These are phyloP conservation scores for Helminthosporium solani DNA, from an alignment of 2,329 filamentous ascomycete genomes.

Conservation along the genomic window DNA sequence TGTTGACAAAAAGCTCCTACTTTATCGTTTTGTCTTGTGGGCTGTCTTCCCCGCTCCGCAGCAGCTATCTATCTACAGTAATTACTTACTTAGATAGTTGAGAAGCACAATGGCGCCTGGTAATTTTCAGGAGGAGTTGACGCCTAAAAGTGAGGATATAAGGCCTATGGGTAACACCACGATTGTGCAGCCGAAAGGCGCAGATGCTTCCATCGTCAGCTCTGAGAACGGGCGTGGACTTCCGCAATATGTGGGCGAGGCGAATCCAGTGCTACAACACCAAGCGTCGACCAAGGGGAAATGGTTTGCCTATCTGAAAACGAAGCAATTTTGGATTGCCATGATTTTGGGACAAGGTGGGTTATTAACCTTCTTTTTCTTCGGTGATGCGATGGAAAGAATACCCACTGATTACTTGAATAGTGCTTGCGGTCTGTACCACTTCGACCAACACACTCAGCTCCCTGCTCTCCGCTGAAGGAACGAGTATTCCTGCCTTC, in stretches of 20 bases:
- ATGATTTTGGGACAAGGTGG: slow-evolving; percentile 66
- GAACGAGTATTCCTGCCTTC: slow-evolving; percentile 87
- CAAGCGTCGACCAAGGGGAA: slow-evolving; percentile 47
- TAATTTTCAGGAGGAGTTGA: slow-evolving; percentile 2
- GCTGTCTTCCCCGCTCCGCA: neutral
- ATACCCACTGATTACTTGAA: neutral
- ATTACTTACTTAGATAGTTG: too few species aligned
- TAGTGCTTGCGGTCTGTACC: slow-evolving; percentile 68
- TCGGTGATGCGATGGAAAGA: neutral
- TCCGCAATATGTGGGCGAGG: slow-evolving; percentile 10
- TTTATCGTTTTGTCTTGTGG: neutral
- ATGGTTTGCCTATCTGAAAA: slow-evolving; percentile 71
- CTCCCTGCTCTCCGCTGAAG: slow-evolving; percentile 65
- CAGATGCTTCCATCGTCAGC: slow-evolving; percentile 13
- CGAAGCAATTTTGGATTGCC: slow-evolving; percentile 84
- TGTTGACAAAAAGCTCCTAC: slow-evolving; percentile 38
- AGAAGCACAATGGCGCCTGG: slow-evolving; percentile 12
- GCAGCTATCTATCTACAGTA: too few species aligned
- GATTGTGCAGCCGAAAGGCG: slow-evolving; percentile 23
- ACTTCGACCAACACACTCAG: slow-evolving; percentile 92
- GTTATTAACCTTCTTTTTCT: slow-evolving; percentile 3
- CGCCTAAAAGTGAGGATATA: slow-evolving; percentile 16
- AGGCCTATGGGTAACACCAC: slow-evolving; percentile 20
- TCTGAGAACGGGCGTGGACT: slow-evolving; percentile 31
- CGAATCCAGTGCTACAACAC: slow-evolving; percentile 21